phyloP scores from a whole-genome alignment of 2,329 filamentous ascomycete genomes.

The Hypomyces rosellus region DNA sequence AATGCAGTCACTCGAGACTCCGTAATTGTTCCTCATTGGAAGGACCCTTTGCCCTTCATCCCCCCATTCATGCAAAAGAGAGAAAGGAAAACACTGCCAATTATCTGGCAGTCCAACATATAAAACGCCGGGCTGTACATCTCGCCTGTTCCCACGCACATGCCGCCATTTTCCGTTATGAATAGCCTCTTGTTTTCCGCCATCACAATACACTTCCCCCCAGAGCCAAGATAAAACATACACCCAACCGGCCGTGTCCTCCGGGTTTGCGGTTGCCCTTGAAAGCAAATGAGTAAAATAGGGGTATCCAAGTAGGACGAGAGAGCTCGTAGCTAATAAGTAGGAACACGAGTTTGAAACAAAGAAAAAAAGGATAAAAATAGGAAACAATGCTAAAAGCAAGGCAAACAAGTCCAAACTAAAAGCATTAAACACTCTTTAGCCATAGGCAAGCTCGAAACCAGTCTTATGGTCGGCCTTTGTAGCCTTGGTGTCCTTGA shows the following conservation, averaged over 20 bases:
- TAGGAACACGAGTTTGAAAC: not conserved
- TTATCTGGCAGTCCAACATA: slow-evolving; percentile 7
- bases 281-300: slow-evolving; percentile 4
- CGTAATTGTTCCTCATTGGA: not conserved
- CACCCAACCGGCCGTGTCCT: not conserved
- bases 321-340: not conserved
- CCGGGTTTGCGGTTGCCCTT: not conserved
- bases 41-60: not conserved
- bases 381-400: not conserved
- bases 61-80: slow-evolving; percentile 2
- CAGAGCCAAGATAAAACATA: slow-evolving; percentile 1
- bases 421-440: slow-evolving; percentile 10
- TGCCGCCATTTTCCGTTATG: slow-evolving; percentile 15
- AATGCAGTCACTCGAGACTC: not conserved
- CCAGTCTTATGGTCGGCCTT: slow-evolving; percentile 34
- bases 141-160: slow-evolving; percentile 14
- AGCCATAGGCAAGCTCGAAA: slow-evolving; percentile 34
- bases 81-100: not conserved
- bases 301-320: slow-evolving; percentile 8
- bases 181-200: slow-evolving; percentile 10
- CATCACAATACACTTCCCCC: slow-evolving; percentile 16
- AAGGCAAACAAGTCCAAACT: not conserved
- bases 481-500: slow-evolving; percentile 52
- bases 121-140: slow-evolving; percentile 22
- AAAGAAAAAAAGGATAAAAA: not conserved